Conservation (phyloP, 768 basidiomycete species). For the Serendipita sp. region DNA sequence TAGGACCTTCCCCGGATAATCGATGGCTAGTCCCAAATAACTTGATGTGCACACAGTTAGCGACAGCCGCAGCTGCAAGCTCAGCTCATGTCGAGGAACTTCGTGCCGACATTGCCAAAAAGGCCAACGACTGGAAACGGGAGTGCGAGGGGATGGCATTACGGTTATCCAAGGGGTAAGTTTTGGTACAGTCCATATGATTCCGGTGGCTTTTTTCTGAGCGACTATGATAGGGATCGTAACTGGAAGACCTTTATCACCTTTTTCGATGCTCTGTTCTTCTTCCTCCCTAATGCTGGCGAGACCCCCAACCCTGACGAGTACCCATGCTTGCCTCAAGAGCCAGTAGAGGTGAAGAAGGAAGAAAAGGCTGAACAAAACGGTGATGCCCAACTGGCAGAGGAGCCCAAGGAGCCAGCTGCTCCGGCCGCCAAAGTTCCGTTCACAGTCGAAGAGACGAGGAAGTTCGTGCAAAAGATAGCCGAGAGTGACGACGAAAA, state of each 20-base stretch:
- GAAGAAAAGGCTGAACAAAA: constrained; percentile 11
- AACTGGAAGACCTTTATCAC: constrained; percentile 79
- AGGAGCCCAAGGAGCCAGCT: constrained; percentile 4
- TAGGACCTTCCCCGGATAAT: neutral
- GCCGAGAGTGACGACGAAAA: constrained; percentile 32
- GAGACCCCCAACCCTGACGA: neutral
- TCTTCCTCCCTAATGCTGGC: constrained; percentile 18
- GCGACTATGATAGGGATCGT: constrained; percentile 36
- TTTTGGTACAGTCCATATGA: constrained; percentile 38
- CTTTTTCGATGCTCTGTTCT: constrained; percentile 52
- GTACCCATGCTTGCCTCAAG: neutral
- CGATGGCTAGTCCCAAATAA: neutral
- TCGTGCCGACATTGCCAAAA: constrained; percentile 5
- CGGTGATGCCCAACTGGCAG: constrained; percentile 9
- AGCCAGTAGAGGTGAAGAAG: constrained; percentile 7
- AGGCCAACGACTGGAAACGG: constrained; percentile 38
- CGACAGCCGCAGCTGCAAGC: neutral
- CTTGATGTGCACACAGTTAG: neutral
- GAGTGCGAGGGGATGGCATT: constrained; percentile 40
- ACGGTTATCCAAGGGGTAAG: constrained; percentile 27
- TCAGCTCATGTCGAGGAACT: neutral
- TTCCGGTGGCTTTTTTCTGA: constrained; percentile 15
- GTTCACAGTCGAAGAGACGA: constrained; percentile 20
- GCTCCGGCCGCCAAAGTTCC: neutral
- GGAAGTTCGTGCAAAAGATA: constrained; percentile 25